phyloP scores from a whole-genome alignment of 495 filamentous ascomycete genomes.

The Xylaria cubensis region DNA sequence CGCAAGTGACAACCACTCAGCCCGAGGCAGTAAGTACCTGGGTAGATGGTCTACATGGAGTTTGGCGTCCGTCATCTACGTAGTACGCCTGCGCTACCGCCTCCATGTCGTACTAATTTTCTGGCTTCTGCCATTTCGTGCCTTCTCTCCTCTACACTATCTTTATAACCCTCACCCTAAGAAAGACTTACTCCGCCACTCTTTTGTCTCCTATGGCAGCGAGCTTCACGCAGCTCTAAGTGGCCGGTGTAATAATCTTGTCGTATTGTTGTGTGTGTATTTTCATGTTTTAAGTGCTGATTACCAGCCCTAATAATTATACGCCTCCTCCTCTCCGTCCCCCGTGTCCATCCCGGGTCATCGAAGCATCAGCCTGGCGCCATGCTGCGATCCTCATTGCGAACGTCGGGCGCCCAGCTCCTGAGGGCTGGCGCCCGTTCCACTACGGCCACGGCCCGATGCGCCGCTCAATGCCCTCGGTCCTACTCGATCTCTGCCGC shows the following conservation, averaged over 20 bases:
- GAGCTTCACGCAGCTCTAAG: conserved; percentile 24
- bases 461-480: conserved; percentile 55
- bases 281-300: conserved; percentile 16
- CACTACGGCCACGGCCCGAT: conserved; percentile 43
- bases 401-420: conserved; percentile 58
- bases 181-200: conserved; percentile 62
- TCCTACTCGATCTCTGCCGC: conserved; percentile 42
- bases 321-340: neutral
- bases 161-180: conserved; percentile 21
- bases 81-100: neutral
- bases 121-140: conserved; percentile 4
- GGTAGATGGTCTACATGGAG: neutral
- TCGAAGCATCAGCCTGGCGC: conserved; percentile 43
- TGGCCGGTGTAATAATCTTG: conserved; percentile 26
- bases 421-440: conserved; percentile 56
- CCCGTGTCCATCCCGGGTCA: conserved; percentile 10
- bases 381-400: conserved; percentile 62
- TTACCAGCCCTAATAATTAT: conserved; percentile 31
- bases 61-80: conserved; percentile 23
- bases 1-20: neutral
- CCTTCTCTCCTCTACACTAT: conserved; percentile 5
- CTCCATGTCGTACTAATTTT: conserved; percentile 14
- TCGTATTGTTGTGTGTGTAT: conserved; percentile 31
- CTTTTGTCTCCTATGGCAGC: conserved; percentile 43
- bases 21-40: neutral